A percentile compares a stretch with the other conserved stretches of the same genome.
These are phyloP conservation scores for Phellinidium pouzarii DNA, from an alignment of 1,284 basidiomycete genomes.

Conservation along the genomic window DNA sequence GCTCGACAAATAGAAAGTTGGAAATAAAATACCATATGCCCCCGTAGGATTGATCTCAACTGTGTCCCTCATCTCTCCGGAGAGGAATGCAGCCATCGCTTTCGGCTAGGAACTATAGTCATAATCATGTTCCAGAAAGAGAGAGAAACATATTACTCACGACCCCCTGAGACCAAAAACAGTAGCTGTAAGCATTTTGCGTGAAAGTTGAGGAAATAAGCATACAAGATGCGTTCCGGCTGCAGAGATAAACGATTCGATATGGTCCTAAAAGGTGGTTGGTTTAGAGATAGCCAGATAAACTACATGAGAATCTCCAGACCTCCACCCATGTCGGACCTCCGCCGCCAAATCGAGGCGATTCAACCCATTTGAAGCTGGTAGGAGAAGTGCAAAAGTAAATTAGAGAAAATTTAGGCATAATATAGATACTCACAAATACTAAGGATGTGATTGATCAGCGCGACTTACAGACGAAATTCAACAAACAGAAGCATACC, in stretches of 20 bases:
- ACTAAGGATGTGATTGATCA: constrained; percentile 32
- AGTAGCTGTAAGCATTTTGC: background rate
- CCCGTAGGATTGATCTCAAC: constrained; percentile 88
- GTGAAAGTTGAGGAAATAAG: background rate
- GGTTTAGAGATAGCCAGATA: background rate
- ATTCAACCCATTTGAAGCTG: constrained; percentile 96
- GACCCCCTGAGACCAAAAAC: constrained; percentile 48
- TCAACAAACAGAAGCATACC: constrained; percentile 31
- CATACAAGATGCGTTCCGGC: constrained; percentile 83
- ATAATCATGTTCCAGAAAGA: no score
- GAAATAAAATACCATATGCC: constrained; percentile 56
- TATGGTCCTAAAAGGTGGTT: constrained; percentile 47
- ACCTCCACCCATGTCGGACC: constrained; percentile 92
- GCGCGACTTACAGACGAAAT: constrained; percentile 15
- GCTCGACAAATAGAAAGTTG: background rate
- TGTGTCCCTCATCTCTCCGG: constrained; percentile 93
- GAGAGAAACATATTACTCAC: no score
- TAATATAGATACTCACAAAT: constrained; percentile 45
- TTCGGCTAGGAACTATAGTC: constrained; percentile 61
- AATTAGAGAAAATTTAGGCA: background rate
- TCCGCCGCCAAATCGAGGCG: constrained; percentile 76
- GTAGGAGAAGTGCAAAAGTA: background rate
- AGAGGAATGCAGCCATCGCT: constrained; percentile 93
- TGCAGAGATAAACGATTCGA: constrained; percentile 78
- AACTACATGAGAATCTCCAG: constrained; percentile 19